These are phyloP conservation scores for Cyclotella sp. DNA, from an alignment of 108 stramenopile species.

Conservation along the genomic window DNA sequence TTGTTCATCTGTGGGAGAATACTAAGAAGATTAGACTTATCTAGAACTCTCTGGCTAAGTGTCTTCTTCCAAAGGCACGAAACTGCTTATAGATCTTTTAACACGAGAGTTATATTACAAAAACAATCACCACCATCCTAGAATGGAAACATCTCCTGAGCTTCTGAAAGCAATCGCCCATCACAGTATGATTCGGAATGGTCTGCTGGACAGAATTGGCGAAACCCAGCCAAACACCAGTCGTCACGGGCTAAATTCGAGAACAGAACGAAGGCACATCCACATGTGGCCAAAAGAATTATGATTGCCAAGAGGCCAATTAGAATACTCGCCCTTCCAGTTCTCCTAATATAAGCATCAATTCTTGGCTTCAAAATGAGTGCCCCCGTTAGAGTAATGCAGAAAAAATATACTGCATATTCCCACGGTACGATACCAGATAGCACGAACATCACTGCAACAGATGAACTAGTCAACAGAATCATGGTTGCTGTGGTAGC, in stretches of 20 bases:
- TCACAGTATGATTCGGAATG: too few relatives aligned
- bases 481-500: constrained; percentile 81
- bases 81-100: too few relatives aligned
- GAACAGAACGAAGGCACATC: constrained; percentile 64
- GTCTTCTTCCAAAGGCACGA: too few relatives aligned
- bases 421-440: constrained; percentile 6
- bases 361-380: constrained; percentile 67
- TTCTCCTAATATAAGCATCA: constrained; percentile 69
- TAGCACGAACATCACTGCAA: constrained; percentile 72
- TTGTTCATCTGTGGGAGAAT: too few relatives aligned
- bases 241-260: constrained; percentile 41
- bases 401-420: constrained; percentile 76
- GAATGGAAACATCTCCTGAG: too few relatives aligned
- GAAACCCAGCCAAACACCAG: constrained; percentile 72
- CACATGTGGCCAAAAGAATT: constrained; percentile 65
- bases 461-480: constrained; percentile 72
- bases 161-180: too few relatives aligned
- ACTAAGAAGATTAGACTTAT: too few relatives aligned
- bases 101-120: too few relatives aligned
- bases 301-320: constrained; percentile 66
- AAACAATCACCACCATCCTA: too few relatives aligned
- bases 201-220: constrained; percentile 52
- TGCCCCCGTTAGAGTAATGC: constrained; percentile 64
- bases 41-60: too few relatives aligned
- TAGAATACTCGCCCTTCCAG: constrained; percentile 61